Conservation (phyloP, 2,329 filamentous ascomycete genomes). For the Teratosphaeria viscida region DNA sequence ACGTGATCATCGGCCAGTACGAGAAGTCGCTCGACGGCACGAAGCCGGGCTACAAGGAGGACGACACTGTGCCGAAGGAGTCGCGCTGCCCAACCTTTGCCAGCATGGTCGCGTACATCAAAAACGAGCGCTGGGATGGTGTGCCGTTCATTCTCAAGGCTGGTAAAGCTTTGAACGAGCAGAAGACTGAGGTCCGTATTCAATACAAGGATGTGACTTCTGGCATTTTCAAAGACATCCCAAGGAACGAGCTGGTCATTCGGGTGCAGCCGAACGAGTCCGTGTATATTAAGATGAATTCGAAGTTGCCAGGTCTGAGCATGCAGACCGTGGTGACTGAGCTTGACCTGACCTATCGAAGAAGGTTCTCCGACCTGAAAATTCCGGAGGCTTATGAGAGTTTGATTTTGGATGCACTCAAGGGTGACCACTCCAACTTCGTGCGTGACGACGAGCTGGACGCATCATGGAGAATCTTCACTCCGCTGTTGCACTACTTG, state of each 20-base stretch:
- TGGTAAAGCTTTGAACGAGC: slow-evolving; percentile 94
- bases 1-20: slow-evolving; percentile 99
- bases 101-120: slow-evolving; percentile 93
- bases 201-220: slow-evolving; percentile 99
- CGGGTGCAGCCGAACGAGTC: slow-evolving; percentile 99
- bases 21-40: slow-evolving; percentile 89
- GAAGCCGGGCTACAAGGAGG: slow-evolving; percentile 97
- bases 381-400: slow-evolving; percentile 99
- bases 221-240: slow-evolving; percentile 99
- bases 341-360: slow-evolving; percentile 93
- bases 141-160: slow-evolving; percentile 99
- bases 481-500: slow-evolving; percentile 90
- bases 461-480: slow-evolving; percentile 97
- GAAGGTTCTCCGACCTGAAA: slow-evolving; percentile 97
- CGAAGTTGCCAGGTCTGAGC: slow-evolving; percentile 91
- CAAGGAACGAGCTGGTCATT: slow-evolving; percentile 97
- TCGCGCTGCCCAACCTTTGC: slow-evolving; percentile 97
- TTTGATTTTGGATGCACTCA: slow-evolving; percentile 89
- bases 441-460: slow-evolving; percentile 94
- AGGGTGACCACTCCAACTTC: slow-evolving; percentile 99
- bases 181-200: slow-evolving; percentile 98
- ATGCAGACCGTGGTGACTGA: slow-evolving; percentile 99
- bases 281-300: slow-evolving; percentile 99
- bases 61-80: slow-evolving; percentile 94
- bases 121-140: slow-evolving; percentile 99